Evolutionary conservation across 2,329 filamentous ascomycete genomes (phyloP).

Genomic region (Metarhizium brunneum): DNA sequence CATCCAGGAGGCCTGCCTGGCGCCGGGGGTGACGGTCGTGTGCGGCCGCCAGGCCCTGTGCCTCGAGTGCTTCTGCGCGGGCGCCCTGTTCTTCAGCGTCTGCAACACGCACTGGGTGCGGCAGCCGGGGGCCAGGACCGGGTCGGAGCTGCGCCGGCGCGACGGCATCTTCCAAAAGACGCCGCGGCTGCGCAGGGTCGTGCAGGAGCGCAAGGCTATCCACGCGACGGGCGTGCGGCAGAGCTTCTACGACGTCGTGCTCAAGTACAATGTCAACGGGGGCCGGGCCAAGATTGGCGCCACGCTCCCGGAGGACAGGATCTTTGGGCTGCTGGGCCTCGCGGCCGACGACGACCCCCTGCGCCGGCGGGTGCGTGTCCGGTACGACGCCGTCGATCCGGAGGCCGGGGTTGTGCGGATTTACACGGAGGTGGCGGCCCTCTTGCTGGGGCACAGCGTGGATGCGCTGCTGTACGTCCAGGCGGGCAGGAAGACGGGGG

Average conservation of each 20-base stretch:
- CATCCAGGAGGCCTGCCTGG: conserved; percentile 23
- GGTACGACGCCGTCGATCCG: conserved; percentile 6
- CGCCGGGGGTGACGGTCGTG: conserved; percentile 13
- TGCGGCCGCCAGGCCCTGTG: conserved; percentile 17
- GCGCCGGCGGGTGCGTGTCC: conserved; percentile 6
- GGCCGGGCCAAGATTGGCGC: conserved; percentile 15
- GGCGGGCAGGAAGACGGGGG: conserved; percentile 11
- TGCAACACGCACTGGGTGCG: conserved; percentile 20
- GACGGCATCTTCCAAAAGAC: conserved; percentile 13
- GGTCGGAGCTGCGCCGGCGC: conserved; percentile 10
- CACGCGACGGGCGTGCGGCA: conserved; percentile 11
- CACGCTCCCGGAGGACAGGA: conserved; percentile 18
- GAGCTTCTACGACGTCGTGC: conserved; percentile 16
- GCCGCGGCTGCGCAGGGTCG: conserved; percentile 14
- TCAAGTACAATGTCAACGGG: conserved; percentile 21
- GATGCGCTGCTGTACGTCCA: conserved; percentile 22
- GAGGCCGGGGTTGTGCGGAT: not conserved
- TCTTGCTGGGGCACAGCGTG: conserved; percentile 14
- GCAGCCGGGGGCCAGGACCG: conserved; percentile 4
- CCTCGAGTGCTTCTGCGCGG: conserved; percentile 17
- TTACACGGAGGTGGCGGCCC: conserved; percentile 13
- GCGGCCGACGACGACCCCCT: conserved; percentile 12
- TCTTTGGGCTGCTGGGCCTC: conserved; percentile 23
- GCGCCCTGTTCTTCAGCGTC: conserved; percentile 19
- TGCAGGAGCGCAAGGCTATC: conserved; percentile 21